A percentile compares a stretch with the other conserved stretches of the same genome.
phyloP scores from a whole-genome alignment of 2,329 filamentous ascomycete genomes.

The Fusarium nurragi region DNA sequence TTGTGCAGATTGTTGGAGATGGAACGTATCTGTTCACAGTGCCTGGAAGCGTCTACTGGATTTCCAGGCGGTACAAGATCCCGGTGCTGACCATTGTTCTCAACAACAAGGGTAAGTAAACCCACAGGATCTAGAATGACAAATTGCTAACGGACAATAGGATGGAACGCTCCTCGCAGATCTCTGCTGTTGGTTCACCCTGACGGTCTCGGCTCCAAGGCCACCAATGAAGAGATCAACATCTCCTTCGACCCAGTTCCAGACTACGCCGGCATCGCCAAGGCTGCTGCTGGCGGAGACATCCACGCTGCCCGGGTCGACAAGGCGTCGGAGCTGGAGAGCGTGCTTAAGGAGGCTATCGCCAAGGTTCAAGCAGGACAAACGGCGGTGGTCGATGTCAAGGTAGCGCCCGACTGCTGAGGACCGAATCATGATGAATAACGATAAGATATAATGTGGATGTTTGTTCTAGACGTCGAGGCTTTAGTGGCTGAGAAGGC shows the following conservation, averaged over 20 bases:
- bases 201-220: constrained; percentile 62
- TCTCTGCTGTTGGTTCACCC: constrained; percentile 68
- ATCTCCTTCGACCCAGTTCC: constrained; percentile 68
- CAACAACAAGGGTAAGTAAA: constrained; percentile 62
- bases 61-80: constrained; percentile 62
- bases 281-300: constrained; percentile 66
- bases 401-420: constrained; percentile 58
- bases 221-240: constrained; percentile 70
- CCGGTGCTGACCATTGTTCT: constrained; percentile 65
- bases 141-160: constrained; percentile 42
- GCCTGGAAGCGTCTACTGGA: constrained; percentile 66
- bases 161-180: constrained; percentile 68
- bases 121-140: rapidly evolving
- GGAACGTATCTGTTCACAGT: constrained; percentile 66
- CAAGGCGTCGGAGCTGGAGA: constrained; percentile 57
- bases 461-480: background rate
- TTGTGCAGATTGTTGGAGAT: constrained; percentile 66
- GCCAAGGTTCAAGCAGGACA: constrained; percentile 60
- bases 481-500: background rate
- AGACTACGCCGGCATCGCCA: constrained; percentile 68
- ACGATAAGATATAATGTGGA: constrained; percentile 14
- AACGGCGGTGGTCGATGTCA: constrained; percentile 64
- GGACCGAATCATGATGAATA: constrained; percentile 10
- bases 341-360: constrained; percentile 60
- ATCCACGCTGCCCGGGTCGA: constrained; percentile 61